phyloP scores from a whole-genome alignment of 495 filamentous ascomycete genomes.

The Talaromyces trachyspermus region DNA sequence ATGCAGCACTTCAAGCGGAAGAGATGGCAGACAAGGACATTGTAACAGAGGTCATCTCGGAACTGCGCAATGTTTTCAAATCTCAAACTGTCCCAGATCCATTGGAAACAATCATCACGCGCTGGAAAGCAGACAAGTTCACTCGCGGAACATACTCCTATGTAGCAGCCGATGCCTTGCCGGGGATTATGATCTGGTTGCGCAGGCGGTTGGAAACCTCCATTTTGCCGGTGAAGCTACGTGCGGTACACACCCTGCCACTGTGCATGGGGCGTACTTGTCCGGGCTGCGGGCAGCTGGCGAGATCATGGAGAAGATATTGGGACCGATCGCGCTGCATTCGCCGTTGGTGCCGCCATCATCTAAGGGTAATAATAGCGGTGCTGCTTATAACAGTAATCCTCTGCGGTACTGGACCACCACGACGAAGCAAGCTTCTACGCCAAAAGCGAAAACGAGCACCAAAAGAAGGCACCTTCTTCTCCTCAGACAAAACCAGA shows the following conservation, averaged over 20 bases:
- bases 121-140: conserved; percentile 86
- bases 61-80: conserved; percentile 62
- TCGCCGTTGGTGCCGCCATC: conserved; percentile 65
- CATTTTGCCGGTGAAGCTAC: conserved; percentile 98
- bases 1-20: conserved; percentile 87
- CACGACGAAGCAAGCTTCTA: not conserved
- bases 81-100: conserved; percentile 61
- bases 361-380: conserved; percentile 24
- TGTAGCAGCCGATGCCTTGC: conserved; percentile 68
- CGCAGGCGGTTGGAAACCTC: conserved; percentile 72
- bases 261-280: conserved; percentile 93
- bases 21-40: conserved; percentile 62
- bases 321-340: conserved; percentile 74
- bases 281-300: conserved; percentile 83
- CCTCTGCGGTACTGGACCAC: conserved; percentile 16
- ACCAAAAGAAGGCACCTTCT: not conserved
- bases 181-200: conserved; percentile 94
- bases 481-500: not conserved
- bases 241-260: conserved; percentile 89
- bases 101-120: conserved; percentile 82
- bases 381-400: conserved; percentile 12
- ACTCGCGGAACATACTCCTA: conserved; percentile 91
- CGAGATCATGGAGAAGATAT: conserved; percentile 68
- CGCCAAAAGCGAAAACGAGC: not conserved
- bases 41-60: conserved; percentile 67